A percentile compares a stretch with the other conserved stretches of the same genome.
phyloP scores from a whole-genome alignment of 495 filamentous ascomycete genomes.

The Hyaloscypha hepaticicola region DNA sequence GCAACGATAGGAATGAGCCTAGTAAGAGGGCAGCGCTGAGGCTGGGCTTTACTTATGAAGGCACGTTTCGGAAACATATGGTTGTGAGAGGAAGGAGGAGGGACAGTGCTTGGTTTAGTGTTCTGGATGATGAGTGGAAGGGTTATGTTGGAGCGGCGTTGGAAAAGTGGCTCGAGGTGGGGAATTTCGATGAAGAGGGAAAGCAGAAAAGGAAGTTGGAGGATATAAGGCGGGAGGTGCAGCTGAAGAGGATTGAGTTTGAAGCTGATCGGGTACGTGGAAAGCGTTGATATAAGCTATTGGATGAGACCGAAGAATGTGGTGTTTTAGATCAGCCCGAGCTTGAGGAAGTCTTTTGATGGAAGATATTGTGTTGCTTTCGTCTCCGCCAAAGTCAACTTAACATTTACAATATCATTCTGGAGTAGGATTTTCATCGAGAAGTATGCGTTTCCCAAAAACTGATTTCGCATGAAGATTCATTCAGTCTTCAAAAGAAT shows the following conservation, averaged over 20 bases:
- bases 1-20: constrained; percentile 48
- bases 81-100: constrained; percentile 53
- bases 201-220: constrained; percentile 42
- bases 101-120: constrained; percentile 56
- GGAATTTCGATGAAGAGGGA: constrained; percentile 50
- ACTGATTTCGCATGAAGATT: too few species aligned
- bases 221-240: constrained; percentile 26
- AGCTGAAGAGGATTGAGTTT: not conserved
- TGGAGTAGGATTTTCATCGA: too few species aligned
- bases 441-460: too few species aligned
- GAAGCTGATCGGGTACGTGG: too few species aligned
- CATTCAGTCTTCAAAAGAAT: too few species aligned
- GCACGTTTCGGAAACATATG: constrained; percentile 55
- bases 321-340: too few species aligned
- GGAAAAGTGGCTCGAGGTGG: constrained; percentile 46
- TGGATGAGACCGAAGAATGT: too few species aligned
- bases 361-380: too few species aligned
- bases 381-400: too few species aligned
- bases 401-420: too few species aligned
- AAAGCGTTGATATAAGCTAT: too few species aligned
- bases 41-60: constrained; percentile 54
- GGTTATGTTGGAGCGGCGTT: constrained; percentile 36
- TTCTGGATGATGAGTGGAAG: constrained; percentile 52
- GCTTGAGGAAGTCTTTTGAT: too few species aligned
- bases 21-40: constrained; percentile 49